Percentiles rank a stretch among this genome's conserved stretches.
Conservation (phyloP, 805 yeast species). For the Yamadazyma kitorensis region DNA sequence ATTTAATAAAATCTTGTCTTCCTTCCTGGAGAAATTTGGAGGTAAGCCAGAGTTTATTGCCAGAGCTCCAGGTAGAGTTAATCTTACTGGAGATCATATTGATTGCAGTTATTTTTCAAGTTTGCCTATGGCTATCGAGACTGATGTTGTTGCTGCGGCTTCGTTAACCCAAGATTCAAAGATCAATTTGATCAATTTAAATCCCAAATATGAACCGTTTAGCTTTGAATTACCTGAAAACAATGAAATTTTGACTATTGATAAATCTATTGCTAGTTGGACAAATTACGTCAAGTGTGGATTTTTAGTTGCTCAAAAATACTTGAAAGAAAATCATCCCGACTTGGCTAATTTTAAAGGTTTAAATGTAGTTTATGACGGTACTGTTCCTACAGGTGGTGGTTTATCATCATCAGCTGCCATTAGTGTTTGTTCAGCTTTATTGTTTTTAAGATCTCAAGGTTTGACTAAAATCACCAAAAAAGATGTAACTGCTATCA, state of each 20-base stretch:
- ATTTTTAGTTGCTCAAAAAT: slow-evolving; percentile 54
- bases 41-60: slow-evolving; percentile 45
- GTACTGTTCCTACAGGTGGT: slow-evolving; percentile 70
- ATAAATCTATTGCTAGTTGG: slow-evolving; percentile 54
- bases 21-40: slow-evolving; percentile 22
- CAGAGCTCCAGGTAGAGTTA: slow-evolving; percentile 75
- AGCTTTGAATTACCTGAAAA: slow-evolving; percentile 38
- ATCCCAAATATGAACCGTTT: slow-evolving; percentile 32
- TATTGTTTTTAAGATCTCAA: slow-evolving; percentile 54
- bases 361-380: slow-evolving; percentile 52
- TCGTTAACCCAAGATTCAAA: slow-evolving; percentile 7
- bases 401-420: slow-evolving; percentile 75
- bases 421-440: slow-evolving; percentile 61
- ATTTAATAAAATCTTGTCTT: slow-evolving; percentile 20
- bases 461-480: slow-evolving; percentile 44
- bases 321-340: slow-evolving; percentile 31
- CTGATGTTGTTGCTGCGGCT: slow-evolving; percentile 58
- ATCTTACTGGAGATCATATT: slow-evolving; percentile 72
- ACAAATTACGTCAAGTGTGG: slow-evolving; percentile 70
- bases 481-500: slow-evolving; percentile 52
- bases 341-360: slow-evolving; percentile 39
- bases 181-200: slow-evolving; percentile 29
- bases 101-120: slow-evolving; percentile 68
- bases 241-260: slow-evolving; percentile 44
- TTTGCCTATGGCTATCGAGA: slow-evolving; percentile 70